A percentile compares a stretch with the other conserved stretches of the same genome.
phyloP scores from a whole-genome alignment of 202 grass and related monocot species.

The Setaria italica region DNA sequence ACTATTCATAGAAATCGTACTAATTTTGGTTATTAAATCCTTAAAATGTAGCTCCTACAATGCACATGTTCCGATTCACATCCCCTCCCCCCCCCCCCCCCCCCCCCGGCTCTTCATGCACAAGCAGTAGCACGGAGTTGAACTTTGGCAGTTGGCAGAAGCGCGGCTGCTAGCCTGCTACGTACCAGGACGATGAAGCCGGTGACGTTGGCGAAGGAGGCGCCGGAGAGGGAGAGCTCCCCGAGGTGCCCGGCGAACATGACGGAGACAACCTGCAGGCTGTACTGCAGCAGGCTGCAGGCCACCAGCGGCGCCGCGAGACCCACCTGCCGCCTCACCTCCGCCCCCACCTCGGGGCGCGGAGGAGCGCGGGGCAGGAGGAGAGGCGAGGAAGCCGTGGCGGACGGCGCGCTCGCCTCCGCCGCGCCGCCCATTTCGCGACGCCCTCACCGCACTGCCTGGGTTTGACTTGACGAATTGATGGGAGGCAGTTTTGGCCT shows the following conservation, averaged over 20 bases:
- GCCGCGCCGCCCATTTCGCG: conserved; percentile 29
- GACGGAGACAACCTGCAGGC: conserved; percentile 77
- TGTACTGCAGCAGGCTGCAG: conserved; percentile 79
- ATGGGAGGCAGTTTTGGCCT: conserved; percentile 10
- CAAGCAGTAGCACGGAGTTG: neutral
- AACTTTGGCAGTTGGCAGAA: neutral
- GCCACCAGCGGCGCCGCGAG: conserved; percentile 69
- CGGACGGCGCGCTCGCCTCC: neutral
- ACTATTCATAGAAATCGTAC: neutral
- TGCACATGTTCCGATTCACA: neutral
- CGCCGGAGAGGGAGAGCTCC: conserved; percentile 74
- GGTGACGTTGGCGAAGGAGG: conserved; percentile 90
- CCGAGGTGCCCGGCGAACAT: conserved; percentile 93
- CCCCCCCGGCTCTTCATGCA: neutral
- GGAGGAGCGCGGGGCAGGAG: neutral
- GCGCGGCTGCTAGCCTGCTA: neutral
- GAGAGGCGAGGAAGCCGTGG: conserved; percentile 24
- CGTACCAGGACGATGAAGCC: conserved; percentile 90
- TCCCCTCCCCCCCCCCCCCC: too few relatives aligned
- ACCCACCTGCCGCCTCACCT: conserved; percentile 61
- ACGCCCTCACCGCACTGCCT: neutral
- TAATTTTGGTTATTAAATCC: neutral
- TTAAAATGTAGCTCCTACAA: neutral
- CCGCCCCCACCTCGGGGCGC: conserved; percentile 11
- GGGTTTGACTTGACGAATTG: conserved; percentile 5